Base-by-base conservation (phyloP, 306 rosid species). In the Medicago ruthenica region DNA sequence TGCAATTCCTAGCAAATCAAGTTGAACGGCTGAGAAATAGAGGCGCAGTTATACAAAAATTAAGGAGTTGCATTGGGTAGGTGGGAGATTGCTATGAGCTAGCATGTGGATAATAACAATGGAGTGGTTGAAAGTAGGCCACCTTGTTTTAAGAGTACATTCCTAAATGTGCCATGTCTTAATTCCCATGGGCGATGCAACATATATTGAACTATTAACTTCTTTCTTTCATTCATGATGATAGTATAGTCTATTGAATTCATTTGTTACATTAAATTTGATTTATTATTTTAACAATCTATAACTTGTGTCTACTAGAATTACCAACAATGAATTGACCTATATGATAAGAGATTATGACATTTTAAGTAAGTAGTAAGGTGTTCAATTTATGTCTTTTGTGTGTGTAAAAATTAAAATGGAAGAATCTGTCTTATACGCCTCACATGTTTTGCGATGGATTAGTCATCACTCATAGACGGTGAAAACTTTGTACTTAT, bases 31-130 rank as follows among this genome's bases (percentile, higher is more conserved):
- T 82, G 85, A 82, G 79, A 82, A 59, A 67, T 24, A 74, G 74
- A 78, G 80, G 73, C 9, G 14, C 9, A 0, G 9, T 80, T 2
- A 34, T 34, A 50, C 31, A 70, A 70, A 70, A 36, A 31, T 70
- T 5, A 70, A 15, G 55, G 63, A 66, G 51, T 45, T 64, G 66
- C 70, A 72, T 55, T 48, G 59, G 80, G 66, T 48, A 16, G 83
- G 72, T 47, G 76, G 37, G 54, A 0, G 24, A 31, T 64, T 42
- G 66, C 2, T 42, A 14, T 45, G 73, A 68, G 31, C 2, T 20
- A 45, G 17, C 50, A 71, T 73, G 83, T 82, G 68, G 83, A 76
- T 61, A 67, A 82, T 82, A 82, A 73, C 83, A 74, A 83, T 34
- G 70, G 65, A 61, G 77, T 83, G 6, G 80, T 63, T 79, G 64